Evolutionary conservation across 768 basidiomycete genomes (phyloP).

Genomic region (Ephemerocybe angulata): DNA sequence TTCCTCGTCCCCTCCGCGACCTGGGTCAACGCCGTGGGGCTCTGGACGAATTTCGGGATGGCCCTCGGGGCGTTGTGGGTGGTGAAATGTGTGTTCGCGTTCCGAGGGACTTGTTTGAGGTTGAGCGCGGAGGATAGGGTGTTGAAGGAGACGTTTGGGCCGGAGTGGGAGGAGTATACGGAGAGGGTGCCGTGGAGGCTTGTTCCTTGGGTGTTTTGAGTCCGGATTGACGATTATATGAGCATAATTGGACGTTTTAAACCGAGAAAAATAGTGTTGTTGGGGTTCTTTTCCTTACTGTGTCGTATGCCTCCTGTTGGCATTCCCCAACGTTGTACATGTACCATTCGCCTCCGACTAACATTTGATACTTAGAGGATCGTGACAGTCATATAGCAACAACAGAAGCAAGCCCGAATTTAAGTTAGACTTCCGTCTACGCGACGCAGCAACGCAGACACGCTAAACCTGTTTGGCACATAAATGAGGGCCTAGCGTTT

Average conservation of each 20-base stretch:
- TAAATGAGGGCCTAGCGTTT: too few relatives aligned
- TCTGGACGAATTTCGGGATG: conserved; percentile 18
- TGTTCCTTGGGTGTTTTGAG: conserved; percentile 33
- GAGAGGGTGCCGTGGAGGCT: conserved; percentile 34
- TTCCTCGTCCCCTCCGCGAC: conserved; percentile 27
- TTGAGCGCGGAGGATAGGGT: conserved; percentile 34
- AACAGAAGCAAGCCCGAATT: too few relatives aligned
- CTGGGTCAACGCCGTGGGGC: conserved; percentile 26
- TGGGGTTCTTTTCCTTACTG: neutral
- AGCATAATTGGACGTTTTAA: neutral
- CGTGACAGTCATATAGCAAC: too few relatives aligned
- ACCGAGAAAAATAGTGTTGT: neutral
- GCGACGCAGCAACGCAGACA: too few relatives aligned
- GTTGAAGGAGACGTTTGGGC: conserved; percentile 32
- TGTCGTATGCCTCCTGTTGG: too few relatives aligned
- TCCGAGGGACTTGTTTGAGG: conserved; percentile 29
- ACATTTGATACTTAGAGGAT: too few relatives aligned
- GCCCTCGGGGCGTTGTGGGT: conserved; percentile 26
- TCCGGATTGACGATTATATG: neutral
- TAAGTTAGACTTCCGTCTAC: too few relatives aligned
- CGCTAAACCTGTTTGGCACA: too few relatives aligned
- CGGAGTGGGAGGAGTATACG: conserved; percentile 35
- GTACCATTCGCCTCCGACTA: too few relatives aligned
- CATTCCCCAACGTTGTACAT: too few relatives aligned
- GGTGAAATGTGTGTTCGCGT: conserved; percentile 31